These are phyloP conservation scores for Sarocladiaceae sp. DNA, from an alignment of 2,329 filamentous ascomycete genomes.

Conservation along the genomic window DNA sequence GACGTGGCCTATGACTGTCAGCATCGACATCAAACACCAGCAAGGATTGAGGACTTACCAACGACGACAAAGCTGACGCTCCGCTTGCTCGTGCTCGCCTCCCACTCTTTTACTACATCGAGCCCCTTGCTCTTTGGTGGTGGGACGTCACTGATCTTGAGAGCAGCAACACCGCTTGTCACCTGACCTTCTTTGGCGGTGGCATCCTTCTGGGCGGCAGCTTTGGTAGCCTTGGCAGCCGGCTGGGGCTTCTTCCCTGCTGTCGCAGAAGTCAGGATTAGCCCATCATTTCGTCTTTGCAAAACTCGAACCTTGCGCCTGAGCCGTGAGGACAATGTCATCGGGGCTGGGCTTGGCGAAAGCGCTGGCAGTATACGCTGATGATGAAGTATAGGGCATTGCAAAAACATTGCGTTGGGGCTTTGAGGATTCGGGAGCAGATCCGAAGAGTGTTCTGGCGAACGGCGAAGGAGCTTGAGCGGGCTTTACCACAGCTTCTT, in stretches of 20 bases:
- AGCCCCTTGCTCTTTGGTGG: constrained; percentile 69
- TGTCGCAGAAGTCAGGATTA: constrained; percentile 46
- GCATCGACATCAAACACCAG: background rate
- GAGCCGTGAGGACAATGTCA: constrained; percentile 79
- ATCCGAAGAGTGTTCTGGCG: constrained; percentile 45
- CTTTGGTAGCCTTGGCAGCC: constrained; percentile 6
- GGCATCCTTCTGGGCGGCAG: constrained; percentile 24
- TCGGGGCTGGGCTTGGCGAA: constrained; percentile 88
- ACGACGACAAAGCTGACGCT: constrained; percentile 89
- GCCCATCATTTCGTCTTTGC: constrained; percentile 41
- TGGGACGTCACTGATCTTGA: constrained; percentile 45
- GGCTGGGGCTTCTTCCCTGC: constrained; percentile 38
- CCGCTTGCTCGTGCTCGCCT: constrained; percentile 68
- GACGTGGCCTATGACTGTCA: constrained; percentile 64
- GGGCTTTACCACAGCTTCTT: constrained; percentile 15
- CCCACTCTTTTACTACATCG: constrained; percentile 75
- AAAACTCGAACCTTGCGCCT: constrained; percentile 76
- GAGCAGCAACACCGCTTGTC: constrained; percentile 23
- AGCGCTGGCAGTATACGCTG: constrained; percentile 47
- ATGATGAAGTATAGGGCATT: constrained; percentile 45
- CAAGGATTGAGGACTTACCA: constrained; percentile 45
- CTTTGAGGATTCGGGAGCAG: constrained; percentile 25
- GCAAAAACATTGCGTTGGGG: constrained; percentile 28
- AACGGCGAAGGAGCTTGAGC: constrained; percentile 45
- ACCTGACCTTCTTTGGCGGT: constrained; percentile 18